Percentiles rank a stretch among this genome's conserved stretches.
These are phyloP conservation scores for Solanum bukasovii DNA, from an alignment of 257 asterid genomes.

Conservation along the genomic window DNA sequence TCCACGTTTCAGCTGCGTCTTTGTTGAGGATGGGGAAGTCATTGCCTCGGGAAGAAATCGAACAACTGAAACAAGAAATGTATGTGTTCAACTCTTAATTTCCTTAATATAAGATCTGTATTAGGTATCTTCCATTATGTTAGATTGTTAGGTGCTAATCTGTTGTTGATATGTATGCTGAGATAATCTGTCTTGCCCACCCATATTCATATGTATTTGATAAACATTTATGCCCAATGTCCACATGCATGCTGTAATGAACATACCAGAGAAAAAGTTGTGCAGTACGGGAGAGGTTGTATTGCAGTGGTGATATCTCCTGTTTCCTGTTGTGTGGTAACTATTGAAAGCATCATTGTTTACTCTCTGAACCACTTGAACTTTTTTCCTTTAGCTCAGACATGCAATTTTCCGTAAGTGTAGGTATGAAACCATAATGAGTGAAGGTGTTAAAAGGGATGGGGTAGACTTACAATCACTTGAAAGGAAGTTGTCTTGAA, in stretches of 20 bases:
- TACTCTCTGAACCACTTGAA: neutral
- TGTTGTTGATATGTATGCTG: neutral
- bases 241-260: neutral
- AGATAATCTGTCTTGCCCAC: neutral
- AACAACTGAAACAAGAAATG: conserved; percentile 72
- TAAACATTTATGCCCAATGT: neutral
- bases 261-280: neutral
- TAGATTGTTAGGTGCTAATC: neutral
- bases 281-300: neutral
- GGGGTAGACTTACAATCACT: neutral
- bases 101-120: neutral
- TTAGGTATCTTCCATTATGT: neutral
- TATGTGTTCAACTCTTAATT: neutral
- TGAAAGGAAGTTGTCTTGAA: neutral
- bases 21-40: conserved; percentile 54
- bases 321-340: neutral
- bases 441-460: neutral
- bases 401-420: neutral
- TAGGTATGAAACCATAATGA: neutral
- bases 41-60: conserved; percentile 75
- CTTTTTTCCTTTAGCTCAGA: neutral
- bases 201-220: neutral
- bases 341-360: neutral
- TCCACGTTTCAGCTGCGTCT: conserved; percentile 37
- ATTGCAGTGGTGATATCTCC: neutral